phyloP scores from a whole-genome alignment of 2,329 filamentous ascomycete species.

The Tolypocladium endophyticum region DNA sequence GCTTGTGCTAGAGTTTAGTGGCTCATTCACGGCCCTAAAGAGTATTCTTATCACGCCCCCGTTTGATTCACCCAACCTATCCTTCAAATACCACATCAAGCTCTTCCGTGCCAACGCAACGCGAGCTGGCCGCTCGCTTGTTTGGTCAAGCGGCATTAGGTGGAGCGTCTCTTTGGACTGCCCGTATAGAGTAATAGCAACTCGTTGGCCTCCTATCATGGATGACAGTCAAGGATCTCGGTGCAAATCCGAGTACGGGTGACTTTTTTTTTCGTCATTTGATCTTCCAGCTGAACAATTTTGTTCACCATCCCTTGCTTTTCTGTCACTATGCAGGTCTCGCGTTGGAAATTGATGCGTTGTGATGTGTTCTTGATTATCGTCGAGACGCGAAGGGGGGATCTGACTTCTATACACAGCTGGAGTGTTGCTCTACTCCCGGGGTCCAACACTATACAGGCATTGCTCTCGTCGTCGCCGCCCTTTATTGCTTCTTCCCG shows the following conservation, averaged over 20 bases:
- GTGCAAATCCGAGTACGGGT: constrained; percentile 26
- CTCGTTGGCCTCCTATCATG: constrained; percentile 25
- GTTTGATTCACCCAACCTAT: background rate
- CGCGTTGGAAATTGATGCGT: background rate
- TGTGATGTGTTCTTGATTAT: background rate
- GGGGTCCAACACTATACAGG: background rate
- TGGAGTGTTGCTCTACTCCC: background rate
- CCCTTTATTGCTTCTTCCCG: constrained; percentile 3
- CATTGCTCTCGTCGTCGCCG: background rate
- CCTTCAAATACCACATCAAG: background rate
- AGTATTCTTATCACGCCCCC: background rate
- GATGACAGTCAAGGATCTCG: constrained; percentile 23
- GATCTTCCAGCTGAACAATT: background rate
- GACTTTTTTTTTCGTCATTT: constrained; percentile 4
- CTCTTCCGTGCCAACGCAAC: background rate
- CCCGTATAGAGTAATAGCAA: constrained; percentile 24
- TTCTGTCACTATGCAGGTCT: background rate
- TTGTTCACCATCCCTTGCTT: background rate
- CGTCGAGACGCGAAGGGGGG: background rate
- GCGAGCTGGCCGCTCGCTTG: background rate
- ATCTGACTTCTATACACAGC: too few relatives aligned
- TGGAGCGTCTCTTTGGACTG: background rate
- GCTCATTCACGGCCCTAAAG: background rate
- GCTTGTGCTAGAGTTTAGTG: background rate
- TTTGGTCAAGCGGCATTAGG: constrained; percentile 1